These are phyloP conservation scores for Ophiocordyceps camponoti-floridani DNA, from an alignment of 2,329 filamentous ascomycete genomes.

Conservation along the genomic window DNA sequence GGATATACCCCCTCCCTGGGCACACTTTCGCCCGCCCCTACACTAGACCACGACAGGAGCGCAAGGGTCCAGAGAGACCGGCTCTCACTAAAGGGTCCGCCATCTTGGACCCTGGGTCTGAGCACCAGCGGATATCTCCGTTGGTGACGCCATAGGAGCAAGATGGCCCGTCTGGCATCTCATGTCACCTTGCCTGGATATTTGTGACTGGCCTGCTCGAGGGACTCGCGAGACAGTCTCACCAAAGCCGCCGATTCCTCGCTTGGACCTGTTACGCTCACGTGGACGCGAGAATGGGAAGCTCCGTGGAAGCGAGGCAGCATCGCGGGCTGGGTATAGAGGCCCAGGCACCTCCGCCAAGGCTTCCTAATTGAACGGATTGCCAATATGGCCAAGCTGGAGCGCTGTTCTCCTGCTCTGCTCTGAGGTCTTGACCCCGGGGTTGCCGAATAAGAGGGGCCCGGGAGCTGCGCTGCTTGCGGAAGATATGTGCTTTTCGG, in stretches of 20 bases:
- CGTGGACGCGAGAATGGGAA: not conserved
- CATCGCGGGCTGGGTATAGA: not conserved
- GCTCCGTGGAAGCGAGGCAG: not conserved
- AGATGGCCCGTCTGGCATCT: not conserved
- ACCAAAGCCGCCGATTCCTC: not conserved
- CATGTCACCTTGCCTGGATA: not conserved
- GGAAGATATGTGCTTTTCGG: not conserved
- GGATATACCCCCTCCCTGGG: too few relatives aligned
- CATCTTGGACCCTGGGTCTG: not conserved
- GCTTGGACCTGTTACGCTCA: not conserved
- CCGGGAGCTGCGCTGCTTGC: not conserved
- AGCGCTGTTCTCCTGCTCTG: not conserved
- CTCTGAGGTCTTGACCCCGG: not conserved
- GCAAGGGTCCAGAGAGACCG: not conserved
- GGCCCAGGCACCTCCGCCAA: too few relatives aligned
- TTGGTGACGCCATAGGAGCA: not conserved
- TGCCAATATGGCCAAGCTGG: too few relatives aligned
- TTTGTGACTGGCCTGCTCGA: not conserved
- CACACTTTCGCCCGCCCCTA: too few relatives aligned
- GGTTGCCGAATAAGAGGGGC: not conserved
- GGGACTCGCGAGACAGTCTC: not conserved
- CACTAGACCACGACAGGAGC: not conserved
- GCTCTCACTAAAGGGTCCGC: not conserved
- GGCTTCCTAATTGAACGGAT: too few relatives aligned
- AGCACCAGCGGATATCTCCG: not conserved